Percentiles rank a stretch among this genome's conserved stretches.
phyloP scores from a whole-genome alignment of 73 alveolate genomes.

The Loxodes magnus region DNA sequence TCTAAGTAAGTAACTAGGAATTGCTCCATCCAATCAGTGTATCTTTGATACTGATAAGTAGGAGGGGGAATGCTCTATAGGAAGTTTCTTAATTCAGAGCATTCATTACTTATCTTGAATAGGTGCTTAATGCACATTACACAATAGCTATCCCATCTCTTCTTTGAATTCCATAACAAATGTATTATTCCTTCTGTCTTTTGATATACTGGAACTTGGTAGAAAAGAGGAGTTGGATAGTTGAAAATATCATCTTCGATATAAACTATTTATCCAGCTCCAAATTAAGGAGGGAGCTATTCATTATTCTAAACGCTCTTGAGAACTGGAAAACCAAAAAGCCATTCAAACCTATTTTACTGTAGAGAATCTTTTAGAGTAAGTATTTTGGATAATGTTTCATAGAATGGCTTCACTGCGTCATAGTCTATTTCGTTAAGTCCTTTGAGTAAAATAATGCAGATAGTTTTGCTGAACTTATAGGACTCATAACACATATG shows the following conservation, averaged over 20 bases:
- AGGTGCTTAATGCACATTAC: constrained; percentile 2
- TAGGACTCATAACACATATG: constrained; percentile 30
- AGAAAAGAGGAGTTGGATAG: background rate
- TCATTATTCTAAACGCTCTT: background rate
- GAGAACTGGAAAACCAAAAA: constrained; percentile 30
- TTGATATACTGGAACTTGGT: background rate
- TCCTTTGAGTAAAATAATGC: constrained; percentile 37
- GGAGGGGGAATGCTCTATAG: constrained; percentile 29
- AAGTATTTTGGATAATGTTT: constrained; percentile 31
- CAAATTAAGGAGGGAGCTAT: background rate
- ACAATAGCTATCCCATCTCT: constrained; percentile 12
- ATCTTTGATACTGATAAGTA: constrained; percentile 34
- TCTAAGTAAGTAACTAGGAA: constrained; percentile 21
- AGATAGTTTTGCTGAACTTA: constrained; percentile 19
- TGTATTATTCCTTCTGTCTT: background rate
- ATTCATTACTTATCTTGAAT: background rate
- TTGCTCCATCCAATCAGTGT: constrained; percentile 47
- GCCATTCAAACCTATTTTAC: constrained; percentile 39
- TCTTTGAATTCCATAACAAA: background rate
- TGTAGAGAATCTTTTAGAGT: constrained; percentile 23
- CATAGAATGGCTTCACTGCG: constrained; percentile 31
- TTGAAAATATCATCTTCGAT: constrained; percentile 9
- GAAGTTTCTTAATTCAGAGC: constrained; percentile 17
- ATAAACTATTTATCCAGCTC: background rate
- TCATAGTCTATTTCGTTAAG: constrained; percentile 30